phyloP scores from a whole-genome alignment of 208 protist genomes.

The Trichomonas gallinae region DNA sequence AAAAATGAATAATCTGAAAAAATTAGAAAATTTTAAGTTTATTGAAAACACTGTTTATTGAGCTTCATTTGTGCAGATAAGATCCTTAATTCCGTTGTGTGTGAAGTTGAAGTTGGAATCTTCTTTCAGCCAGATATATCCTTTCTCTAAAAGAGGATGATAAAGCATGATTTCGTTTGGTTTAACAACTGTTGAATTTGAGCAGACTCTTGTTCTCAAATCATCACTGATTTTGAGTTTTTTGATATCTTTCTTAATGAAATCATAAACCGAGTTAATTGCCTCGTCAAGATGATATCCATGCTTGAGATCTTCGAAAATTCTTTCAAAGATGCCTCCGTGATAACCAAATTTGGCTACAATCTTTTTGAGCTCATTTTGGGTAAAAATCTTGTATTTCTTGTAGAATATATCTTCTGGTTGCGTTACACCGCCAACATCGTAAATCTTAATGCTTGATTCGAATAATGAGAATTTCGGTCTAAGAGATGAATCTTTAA shows the following conservation, averaged over 20 bases:
- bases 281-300: not conserved
- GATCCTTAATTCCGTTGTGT: not conserved
- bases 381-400: not conserved
- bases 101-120: not conserved
- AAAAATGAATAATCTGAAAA: no score
- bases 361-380: not conserved
- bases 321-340: not conserved
- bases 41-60: not conserved
- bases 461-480: no score
- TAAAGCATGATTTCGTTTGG: not conserved
- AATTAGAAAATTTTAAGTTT: no score
- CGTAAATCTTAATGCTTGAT: not conserved
- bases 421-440: not conserved
- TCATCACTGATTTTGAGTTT: not conserved
- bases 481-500: not conserved
- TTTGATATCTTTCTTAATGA: not conserved
- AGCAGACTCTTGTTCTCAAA: not conserved
- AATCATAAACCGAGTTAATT: not conserved
- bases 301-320: constrained; percentile 11
- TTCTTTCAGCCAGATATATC: not conserved
- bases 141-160: not conserved
- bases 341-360: not conserved
- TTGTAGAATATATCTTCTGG: not conserved
- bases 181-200: not conserved
- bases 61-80: not conserved